Evolutionary conservation across 2,329 filamentous ascomycete species (phyloP), one percentile per base, ranked within the genome.

Genomic region (Paecilomyces fulvus): DNA sequence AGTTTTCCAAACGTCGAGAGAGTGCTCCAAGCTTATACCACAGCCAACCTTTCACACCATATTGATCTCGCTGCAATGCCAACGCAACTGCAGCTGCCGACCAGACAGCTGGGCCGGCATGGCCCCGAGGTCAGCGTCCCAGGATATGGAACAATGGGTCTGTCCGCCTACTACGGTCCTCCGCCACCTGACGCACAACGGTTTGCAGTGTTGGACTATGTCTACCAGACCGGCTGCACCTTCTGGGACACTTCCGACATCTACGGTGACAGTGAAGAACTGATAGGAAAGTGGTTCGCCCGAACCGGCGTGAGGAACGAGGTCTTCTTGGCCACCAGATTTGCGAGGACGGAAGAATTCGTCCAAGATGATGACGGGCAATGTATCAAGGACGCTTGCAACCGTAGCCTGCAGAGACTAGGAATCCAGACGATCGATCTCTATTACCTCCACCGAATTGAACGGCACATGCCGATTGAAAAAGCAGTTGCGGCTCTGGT

Each of bases 161-260:
- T 43, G 37, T 43, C 37, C n/a, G 37, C 20, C 4, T 43, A 17
- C 37, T 43, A 43, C 8, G 37, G 37, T 43, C 37, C 37, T 20
- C 37, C 37, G 37, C 78, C 76, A 53, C 73, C 79, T 1, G 79
- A 83, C 30, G 66, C 74, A 21, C 78, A 82, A 58, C 76, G 79
- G 2, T 72, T 83, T 56, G 73, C 73, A 3, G 14, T 43, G n/a
- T 17, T 43, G n/a, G 79, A 83, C 63, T 73, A 73, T 11, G 75
- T 75, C 2, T 78, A 78, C 67, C 77, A 78, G 28, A 60, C 77
- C 1, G 82, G 82, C 52, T 75, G 76, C 52, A 74, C 72, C 28
- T 66, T 64, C 28, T 70, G 67, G 62, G 68, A 71, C 54, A 67
- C 67, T 1, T 63, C 67, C 7, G 67, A 72, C 50, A 58, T 71